Conservation (phyloP, 495 filamentous ascomycete species). For the Penicillium coprophilum region DNA sequence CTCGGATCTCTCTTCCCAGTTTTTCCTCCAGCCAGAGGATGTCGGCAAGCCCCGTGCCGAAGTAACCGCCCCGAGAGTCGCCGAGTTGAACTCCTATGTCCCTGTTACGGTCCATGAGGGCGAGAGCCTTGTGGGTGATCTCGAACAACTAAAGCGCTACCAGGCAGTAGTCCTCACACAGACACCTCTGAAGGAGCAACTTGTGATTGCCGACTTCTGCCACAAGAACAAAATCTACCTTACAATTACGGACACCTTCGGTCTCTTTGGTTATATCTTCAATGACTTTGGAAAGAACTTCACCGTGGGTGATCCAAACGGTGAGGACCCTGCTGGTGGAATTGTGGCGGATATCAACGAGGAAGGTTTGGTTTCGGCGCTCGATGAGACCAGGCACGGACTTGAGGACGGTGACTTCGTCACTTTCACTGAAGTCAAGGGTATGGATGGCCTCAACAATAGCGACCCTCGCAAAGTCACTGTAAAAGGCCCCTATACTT, state of each 20-base stretch:
- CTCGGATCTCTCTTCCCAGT: slow-evolving; percentile 90
- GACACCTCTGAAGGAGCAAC: slow-evolving; percentile 73
- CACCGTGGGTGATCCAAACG: slow-evolving; percentile 82
- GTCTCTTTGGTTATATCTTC: slow-evolving; percentile 93
- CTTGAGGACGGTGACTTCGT: slow-evolving; percentile 96
- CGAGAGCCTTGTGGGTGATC: slow-evolving; percentile 61
- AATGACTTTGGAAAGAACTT: slow-evolving; percentile 97
- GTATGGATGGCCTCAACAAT: slow-evolving; percentile 87
- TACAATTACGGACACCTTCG: slow-evolving; percentile 83
- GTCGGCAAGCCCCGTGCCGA: slow-evolving; percentile 88
- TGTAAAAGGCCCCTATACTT: slow-evolving; percentile 94
- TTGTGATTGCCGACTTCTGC: slow-evolving; percentile 84
- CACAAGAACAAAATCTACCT: slow-evolving; percentile 89
- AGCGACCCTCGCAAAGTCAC: slow-evolving; percentile 82
- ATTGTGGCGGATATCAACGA: slow-evolving; percentile 89
- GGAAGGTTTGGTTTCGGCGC: slow-evolving; percentile 85
- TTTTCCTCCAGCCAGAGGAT: slow-evolving; percentile 87
- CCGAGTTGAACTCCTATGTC: slow-evolving; percentile 94
- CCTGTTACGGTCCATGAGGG: slow-evolving; percentile 76
- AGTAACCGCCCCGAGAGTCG: slow-evolving; percentile 83
- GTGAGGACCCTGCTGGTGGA: slow-evolving; percentile 82
- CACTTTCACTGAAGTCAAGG: slow-evolving; percentile 88
- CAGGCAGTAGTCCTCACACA: slow-evolving; percentile 91
- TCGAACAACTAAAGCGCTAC: slow-evolving; percentile 78
- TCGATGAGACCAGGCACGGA: slow-evolving; percentile 95